phyloP scores from a whole-genome alignment of 352 stramenopile genomes.

The Phytophthora sp. region DNA sequence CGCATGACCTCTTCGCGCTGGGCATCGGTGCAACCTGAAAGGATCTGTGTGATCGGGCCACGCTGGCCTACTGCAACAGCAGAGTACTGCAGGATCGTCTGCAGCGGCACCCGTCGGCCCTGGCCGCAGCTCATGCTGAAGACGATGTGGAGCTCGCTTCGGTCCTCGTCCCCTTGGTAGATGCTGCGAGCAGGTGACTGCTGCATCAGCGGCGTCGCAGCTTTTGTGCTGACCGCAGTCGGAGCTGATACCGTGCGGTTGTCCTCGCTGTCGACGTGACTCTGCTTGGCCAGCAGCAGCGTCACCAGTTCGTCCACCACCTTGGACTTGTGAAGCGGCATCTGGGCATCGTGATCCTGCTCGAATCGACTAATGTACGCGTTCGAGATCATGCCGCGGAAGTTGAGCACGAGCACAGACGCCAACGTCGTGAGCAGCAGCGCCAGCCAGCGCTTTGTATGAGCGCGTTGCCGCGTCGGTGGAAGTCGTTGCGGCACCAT shows the following conservation, averaged over 20 bases:
- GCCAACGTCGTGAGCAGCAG: slow-evolving; percentile 28
- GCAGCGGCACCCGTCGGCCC: slow-evolving; percentile 39
- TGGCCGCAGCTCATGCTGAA: slow-evolving; percentile 64
- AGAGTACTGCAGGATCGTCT: slow-evolving; percentile 55
- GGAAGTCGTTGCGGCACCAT: slow-evolving; percentile 8
- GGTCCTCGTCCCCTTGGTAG: slow-evolving; percentile 36
- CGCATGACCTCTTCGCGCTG: slow-evolving; percentile 31
- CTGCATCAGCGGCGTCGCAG: not conserved
- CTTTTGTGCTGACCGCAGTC: not conserved
- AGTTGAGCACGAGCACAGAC: slow-evolving; percentile 40
- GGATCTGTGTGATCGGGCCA: slow-evolving; percentile 59
- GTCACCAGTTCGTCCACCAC: slow-evolving; percentile 29
- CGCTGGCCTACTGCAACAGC: slow-evolving; percentile 42
- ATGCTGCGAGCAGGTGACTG: slow-evolving; percentile 14
- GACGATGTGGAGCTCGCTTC: slow-evolving; percentile 49
- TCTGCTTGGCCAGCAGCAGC: slow-evolving; percentile 22
- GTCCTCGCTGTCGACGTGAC: not conserved
- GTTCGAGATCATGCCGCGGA: slow-evolving; percentile 29
- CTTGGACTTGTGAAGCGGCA: slow-evolving; percentile 11
- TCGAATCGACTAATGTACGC: not conserved
- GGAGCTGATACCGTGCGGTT: not conserved
- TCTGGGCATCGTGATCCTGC: not conserved
- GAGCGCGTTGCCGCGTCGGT: not conserved
- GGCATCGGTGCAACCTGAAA: slow-evolving; percentile 46
- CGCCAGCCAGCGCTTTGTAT: slow-evolving; percentile 18